Conservation (phyloP, 495 filamentous ascomycete species). For the Penicillium maclennaniae region DNA sequence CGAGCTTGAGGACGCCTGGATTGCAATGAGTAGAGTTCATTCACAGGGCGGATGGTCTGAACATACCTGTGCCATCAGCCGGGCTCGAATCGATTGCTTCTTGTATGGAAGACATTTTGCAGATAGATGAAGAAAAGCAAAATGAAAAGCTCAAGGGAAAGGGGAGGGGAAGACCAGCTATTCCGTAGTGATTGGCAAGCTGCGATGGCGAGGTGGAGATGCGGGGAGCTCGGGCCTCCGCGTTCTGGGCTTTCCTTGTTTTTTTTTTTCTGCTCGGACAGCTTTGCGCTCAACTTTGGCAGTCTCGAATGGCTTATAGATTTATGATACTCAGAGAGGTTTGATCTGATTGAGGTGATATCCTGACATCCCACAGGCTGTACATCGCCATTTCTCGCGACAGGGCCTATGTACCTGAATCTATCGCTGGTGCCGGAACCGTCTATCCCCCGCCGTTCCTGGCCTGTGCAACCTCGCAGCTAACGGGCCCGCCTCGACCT, state of each 20-base stretch:
- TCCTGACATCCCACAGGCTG: too few relatives aligned
- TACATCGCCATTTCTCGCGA: neutral
- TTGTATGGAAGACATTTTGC: slow-evolving; percentile 9
- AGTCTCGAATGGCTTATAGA: too few relatives aligned
- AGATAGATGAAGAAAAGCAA: neutral
- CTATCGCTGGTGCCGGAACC: neutral
- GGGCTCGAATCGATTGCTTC: neutral
- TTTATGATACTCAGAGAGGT: too few relatives aligned
- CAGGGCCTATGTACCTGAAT: neutral
- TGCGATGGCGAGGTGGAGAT: slow-evolving; percentile 9
- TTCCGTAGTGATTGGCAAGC: neutral
- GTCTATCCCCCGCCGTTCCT: slow-evolving; percentile 5
- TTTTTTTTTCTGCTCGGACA: neutral
- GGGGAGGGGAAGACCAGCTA: neutral
- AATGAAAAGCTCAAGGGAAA: neutral
- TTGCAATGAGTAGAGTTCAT: neutral
- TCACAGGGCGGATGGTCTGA: neutral
- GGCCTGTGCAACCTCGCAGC: slow-evolving; percentile 9
- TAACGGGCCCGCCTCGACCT: neutral
- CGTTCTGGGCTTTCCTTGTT: slow-evolving; percentile 11
- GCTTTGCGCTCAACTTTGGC: neutral
- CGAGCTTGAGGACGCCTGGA: slow-evolving; percentile 77
- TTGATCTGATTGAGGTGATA: too few relatives aligned
- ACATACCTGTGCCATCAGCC: slow-evolving; percentile 23
- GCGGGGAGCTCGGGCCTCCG: slow-evolving; percentile 16